phyloP scores from a whole-genome alignment of 78 protist species.

The Dictyostelium intermedium region DNA sequence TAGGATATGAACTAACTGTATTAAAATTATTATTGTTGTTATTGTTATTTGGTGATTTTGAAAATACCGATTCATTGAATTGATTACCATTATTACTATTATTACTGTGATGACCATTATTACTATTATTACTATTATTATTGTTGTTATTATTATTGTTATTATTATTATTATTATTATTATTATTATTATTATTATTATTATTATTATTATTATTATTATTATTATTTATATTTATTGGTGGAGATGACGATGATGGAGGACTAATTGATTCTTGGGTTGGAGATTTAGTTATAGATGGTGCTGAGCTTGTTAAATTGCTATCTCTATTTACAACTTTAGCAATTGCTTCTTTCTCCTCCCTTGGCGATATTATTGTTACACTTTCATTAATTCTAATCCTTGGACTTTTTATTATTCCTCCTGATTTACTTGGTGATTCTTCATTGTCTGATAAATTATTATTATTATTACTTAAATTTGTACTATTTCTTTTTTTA shows the following conservation, averaged over 20 bases:
- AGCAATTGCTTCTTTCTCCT: conserved; percentile 21
- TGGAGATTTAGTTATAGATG: not conserved
- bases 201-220: not conserved
- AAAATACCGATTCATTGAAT: not conserved
- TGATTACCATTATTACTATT: not conserved
- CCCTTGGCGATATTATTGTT: conserved; percentile 13
- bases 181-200: not conserved
- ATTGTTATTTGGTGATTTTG: not conserved
- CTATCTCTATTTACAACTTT: conserved; percentile 53
- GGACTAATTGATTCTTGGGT: not conserved
- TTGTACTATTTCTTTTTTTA: not conserved
- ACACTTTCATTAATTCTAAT: not conserved
- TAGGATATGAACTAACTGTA: not conserved
- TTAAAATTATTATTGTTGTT: not conserved
- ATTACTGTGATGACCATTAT: too few relatives aligned
- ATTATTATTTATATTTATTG: not conserved
- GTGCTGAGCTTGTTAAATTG: conserved; percentile 43
- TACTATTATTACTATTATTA: too few relatives aligned
- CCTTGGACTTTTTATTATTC: not conserved
- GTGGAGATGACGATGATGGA: not conserved
- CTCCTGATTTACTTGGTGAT: not conserved
- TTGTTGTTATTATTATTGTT: too few relatives aligned
- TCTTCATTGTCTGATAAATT: not conserved
- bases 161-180: not conserved
- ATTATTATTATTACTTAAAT: not conserved